Evolutionary conservation across 1,284 basidiomycete species (phyloP).

Genomic region (Dichomitus squalens): DNA sequence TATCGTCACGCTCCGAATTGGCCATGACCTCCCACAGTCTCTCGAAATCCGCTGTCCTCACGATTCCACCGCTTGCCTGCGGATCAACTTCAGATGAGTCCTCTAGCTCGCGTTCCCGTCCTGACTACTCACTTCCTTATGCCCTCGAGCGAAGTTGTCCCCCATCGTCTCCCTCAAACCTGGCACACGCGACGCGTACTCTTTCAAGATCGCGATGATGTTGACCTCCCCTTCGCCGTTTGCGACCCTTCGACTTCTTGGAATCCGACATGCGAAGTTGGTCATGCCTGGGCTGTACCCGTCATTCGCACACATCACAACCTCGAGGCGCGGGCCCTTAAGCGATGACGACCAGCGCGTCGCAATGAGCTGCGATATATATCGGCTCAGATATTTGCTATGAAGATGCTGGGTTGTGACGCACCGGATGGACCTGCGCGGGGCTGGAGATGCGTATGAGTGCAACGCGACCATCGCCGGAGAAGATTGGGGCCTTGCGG

Average conservation of each 20-base stretch:
- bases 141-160: conserved; percentile 36
- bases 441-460: conserved; percentile 33
- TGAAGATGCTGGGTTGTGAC: neutral
- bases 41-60: conserved; percentile 31
- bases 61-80: conserved; percentile 37
- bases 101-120: too few species aligned
- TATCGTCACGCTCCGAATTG: conserved; percentile 7
- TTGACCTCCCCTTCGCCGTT: conserved; percentile 20
- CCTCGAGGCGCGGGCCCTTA: conserved; percentile 32
- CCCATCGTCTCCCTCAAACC: conserved; percentile 33
- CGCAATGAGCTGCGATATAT: conserved; percentile 29
- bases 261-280: conserved; percentile 35
- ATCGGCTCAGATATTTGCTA: neutral
- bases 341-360: conserved; percentile 37
- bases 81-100: too few species aligned
- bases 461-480: conserved; percentile 35
- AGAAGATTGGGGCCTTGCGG: conserved; percentile 32
- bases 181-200: conserved; percentile 30
- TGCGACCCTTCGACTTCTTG: conserved; percentile 5
- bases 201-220: conserved; percentile 33
- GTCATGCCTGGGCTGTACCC: conserved; percentile 34
- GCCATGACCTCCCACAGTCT: conserved; percentile 31
- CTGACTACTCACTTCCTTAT: conserved; percentile 29
- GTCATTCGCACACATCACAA: conserved; percentile 37
- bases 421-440: conserved; percentile 36